Percentiles rank a stretch among this genome's conserved stretches.
These are phyloP conservation scores for Plantago coronopus DNA, from an alignment of 305 asterid genomes.

Conservation along the genomic window DNA sequence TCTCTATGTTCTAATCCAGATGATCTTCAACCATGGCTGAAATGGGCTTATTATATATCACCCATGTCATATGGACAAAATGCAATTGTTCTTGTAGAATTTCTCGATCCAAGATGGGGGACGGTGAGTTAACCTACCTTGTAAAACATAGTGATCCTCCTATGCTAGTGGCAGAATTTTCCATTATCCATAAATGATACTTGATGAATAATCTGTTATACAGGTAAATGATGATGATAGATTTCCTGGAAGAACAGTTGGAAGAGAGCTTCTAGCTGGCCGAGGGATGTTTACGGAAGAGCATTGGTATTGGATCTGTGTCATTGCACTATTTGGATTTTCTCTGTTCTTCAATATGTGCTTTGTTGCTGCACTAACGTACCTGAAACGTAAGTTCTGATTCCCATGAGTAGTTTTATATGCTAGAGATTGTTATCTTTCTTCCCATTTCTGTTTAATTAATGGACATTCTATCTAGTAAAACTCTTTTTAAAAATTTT, in stretches of 20 bases:
- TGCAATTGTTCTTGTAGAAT: constrained; percentile 41
- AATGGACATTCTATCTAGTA: neutral
- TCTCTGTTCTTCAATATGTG: constrained; percentile 48
- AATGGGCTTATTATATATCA: constrained; percentile 50
- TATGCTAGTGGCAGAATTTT: neutral
- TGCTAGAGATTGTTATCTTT: neutral
- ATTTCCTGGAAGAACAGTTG: constrained; percentile 39
- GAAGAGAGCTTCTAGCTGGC: constrained; percentile 40
- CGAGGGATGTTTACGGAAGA: constrained; percentile 57
- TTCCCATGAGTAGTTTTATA: neutral
- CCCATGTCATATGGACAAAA: constrained; percentile 47
- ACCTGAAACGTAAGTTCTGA: constrained; percentile 43
- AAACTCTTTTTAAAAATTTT: no score
- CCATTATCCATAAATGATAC: neutral
- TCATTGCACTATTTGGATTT: constrained; percentile 39
- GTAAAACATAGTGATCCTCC: neutral
- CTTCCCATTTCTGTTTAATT: neutral
- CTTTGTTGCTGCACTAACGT: constrained; percentile 53
- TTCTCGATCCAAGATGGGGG: constrained; percentile 54
- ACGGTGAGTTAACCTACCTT: constrained; percentile 24
- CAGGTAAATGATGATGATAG: constrained; percentile 42
- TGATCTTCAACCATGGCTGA: constrained; percentile 65
- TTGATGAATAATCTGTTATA: constrained; percentile 2
- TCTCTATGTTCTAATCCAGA: constrained; percentile 25
- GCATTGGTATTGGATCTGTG: constrained; percentile 56